Percentiles rank a stretch among this genome's conserved stretches.
phyloP scores from a whole-genome alignment of 2,329 filamentous ascomycete species.

The Corniculantispora saksenae region DNA sequence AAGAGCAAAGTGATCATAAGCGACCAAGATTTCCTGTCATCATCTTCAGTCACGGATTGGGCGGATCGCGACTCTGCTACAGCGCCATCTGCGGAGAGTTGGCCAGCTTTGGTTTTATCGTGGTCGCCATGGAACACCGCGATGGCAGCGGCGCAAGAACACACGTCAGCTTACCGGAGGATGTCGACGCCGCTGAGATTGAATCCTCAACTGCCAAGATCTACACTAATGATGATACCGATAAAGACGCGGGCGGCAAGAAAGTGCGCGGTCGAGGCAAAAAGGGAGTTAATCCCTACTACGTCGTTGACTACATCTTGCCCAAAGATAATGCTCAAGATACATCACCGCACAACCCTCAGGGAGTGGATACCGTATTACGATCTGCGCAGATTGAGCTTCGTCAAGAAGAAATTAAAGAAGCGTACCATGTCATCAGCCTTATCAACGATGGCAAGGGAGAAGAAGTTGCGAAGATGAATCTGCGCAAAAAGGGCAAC shows the following conservation, averaged over 20 bases:
- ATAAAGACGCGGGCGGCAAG: slow-evolving; percentile 34
- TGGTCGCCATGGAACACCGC: slow-evolving; percentile 53
- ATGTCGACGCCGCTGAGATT: slow-evolving; percentile 36
- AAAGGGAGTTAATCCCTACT: slow-evolving; percentile 36
- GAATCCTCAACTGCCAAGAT: slow-evolving; percentile 31
- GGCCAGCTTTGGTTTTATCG: slow-evolving; percentile 49
- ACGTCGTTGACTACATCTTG: slow-evolving; percentile 63
- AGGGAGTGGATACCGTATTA: slow-evolving; percentile 61
- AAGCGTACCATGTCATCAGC: slow-evolving; percentile 59
- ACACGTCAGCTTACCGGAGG: slow-evolving; percentile 56
- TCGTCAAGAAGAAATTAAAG: slow-evolving; percentile 64
- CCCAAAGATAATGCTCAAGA: slow-evolving; percentile 55
- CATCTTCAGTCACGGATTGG: slow-evolving; percentile 55
- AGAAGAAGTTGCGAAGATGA: slow-evolving; percentile 48
- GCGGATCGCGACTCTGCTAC: slow-evolving; percentile 52
- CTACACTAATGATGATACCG: slow-evolving; percentile 24
- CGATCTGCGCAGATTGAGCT: slow-evolving; percentile 63
- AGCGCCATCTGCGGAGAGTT: slow-evolving; percentile 52
- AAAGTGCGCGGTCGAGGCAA: slow-evolving; percentile 34
- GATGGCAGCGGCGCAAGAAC: slow-evolving; percentile 58
- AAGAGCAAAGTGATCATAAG: too few species aligned
- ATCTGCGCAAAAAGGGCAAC: slow-evolving; percentile 58
- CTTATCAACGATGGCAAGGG: slow-evolving; percentile 57
- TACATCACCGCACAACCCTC: slow-evolving; percentile 55
- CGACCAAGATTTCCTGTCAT: slow-evolving; percentile 43